phyloP scores from a whole-genome alignment of 192 early-diverging fungal genomes.

The Rhizophagus sp. region DNA sequence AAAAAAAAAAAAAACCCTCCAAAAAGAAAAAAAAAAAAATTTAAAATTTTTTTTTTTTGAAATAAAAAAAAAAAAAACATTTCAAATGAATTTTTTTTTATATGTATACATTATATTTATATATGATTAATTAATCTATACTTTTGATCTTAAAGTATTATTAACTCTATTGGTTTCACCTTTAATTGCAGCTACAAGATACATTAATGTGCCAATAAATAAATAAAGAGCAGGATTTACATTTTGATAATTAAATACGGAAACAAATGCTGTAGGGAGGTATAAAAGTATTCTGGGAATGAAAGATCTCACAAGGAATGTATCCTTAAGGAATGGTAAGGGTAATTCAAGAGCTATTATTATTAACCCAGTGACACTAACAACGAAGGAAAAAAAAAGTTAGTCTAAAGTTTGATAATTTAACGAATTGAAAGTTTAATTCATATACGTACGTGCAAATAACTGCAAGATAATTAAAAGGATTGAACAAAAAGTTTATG shows the following conservation, averaged over 20 bases:
- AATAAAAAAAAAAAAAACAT: too few species aligned
- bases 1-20: too few species aligned
- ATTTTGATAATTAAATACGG: slow-evolving; percentile 31
- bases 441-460: slow-evolving; percentile 23
- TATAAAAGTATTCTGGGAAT: slow-evolving; percentile 15
- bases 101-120: too few species aligned
- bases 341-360: slow-evolving; percentile 22
- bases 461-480: slow-evolving; percentile 7
- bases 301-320: background rate
- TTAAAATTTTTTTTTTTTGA: too few species aligned
- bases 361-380: background rate
- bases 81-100: too few species aligned
- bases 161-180: slow-evolving; percentile 5
- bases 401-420: background rate
- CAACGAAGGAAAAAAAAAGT: background rate
- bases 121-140: background rate
- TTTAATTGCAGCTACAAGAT: background rate
- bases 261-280: background rate
- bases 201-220: slow-evolving; percentile 10
- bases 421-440: background rate
- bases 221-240: slow-evolving; percentile 28
- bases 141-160: background rate
- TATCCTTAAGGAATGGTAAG: background rate
- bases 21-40: too few species aligned
- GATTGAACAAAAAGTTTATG: background rate